phyloP scores from a whole-genome alignment of 2,329 filamentous ascomycete species.

The Aspergillus fructus region DNA sequence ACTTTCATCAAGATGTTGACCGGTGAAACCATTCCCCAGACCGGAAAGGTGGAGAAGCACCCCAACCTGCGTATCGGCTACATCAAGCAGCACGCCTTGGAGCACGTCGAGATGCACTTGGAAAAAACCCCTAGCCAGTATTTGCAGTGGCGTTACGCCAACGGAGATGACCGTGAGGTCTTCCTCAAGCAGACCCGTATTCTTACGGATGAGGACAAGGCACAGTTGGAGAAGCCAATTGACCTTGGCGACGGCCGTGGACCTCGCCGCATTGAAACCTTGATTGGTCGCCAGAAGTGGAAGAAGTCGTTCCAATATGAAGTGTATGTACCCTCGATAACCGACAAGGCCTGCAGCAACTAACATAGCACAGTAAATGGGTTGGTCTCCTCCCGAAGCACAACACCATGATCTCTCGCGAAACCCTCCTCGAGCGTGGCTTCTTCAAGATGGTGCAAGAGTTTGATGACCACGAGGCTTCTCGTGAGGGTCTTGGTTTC shows the following conservation, averaged over 20 bases:
- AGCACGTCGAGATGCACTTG: constrained; percentile 99
- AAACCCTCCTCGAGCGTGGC: constrained; percentile 81
- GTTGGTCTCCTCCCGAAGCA: constrained; percentile 80
- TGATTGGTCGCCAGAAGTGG: constrained; percentile 96
- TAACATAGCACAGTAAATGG: constrained; percentile 68
- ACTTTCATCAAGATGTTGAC: constrained; percentile 97
- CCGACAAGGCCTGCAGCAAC: not conserved
- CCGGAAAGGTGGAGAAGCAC: constrained; percentile 93
- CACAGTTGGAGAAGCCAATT: constrained; percentile 87
- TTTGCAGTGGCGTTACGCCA: constrained; percentile 95
- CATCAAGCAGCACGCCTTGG: constrained; percentile 98
- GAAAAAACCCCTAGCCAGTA: constrained; percentile 99
- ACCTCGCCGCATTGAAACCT: constrained; percentile 72
- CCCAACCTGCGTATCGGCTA: constrained; percentile 98
- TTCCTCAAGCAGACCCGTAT: constrained; percentile 96
- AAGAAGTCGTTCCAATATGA: constrained; percentile 99
- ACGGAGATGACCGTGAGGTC: constrained; percentile 95
- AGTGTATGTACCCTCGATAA: constrained; percentile 57
- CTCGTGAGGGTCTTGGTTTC: constrained; percentile 97
- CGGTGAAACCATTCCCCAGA: constrained; percentile 80
- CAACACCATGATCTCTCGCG: constrained; percentile 90
- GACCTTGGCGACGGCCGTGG: constrained; percentile 82
- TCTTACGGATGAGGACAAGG: constrained; percentile 78
- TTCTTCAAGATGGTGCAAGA: constrained; percentile 95
- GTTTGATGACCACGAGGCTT: constrained; percentile 97